A percentile compares a stretch with the other conserved stretches of the same genome.
Evolutionary conservation across 176 grass and related monocot species (phyloP).

Genomic region (Melocanna baccifera): DNA sequence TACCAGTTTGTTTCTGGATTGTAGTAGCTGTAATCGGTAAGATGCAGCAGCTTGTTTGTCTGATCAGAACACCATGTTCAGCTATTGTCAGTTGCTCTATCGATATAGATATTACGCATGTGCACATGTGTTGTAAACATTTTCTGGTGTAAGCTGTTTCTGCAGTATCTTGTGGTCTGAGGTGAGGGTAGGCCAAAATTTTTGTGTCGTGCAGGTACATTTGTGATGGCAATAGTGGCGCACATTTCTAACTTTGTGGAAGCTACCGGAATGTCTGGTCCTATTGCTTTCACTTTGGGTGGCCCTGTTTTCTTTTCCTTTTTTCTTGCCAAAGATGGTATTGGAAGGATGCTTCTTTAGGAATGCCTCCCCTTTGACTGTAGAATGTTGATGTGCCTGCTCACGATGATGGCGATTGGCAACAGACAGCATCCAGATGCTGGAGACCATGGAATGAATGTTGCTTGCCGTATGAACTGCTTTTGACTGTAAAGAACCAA

Average conservation of each 20-base stretch:
- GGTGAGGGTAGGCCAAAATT: neutral
- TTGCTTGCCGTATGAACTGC: no score
- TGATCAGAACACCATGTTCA: neutral
- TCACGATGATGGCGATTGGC: no score
- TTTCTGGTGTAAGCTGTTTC: neutral
- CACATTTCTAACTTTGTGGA: neutral
- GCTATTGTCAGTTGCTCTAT: neutral
- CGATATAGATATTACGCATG: neutral
- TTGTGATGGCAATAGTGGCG: no score
- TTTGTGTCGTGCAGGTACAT: neutral
- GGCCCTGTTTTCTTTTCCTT: neutral
- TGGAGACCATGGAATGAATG: no score
- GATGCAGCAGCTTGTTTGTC: neutral
- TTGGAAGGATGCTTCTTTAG: neutral
- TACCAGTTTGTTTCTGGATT: no score
- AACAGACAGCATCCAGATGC: no score
- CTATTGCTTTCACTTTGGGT: neutral
- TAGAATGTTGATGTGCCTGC: neutral
- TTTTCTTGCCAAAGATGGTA: neutral
- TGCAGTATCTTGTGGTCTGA: neutral
- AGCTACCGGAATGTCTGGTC: neutral
- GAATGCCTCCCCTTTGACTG: neutral
- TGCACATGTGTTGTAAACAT: neutral
- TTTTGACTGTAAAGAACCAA: no score
- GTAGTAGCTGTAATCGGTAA: neutral